Evolutionary conservation across 495 filamentous ascomycete species (phyloP), one percentile per base, ranked within the genome.

Genomic region (Daldinia childiae): DNA sequence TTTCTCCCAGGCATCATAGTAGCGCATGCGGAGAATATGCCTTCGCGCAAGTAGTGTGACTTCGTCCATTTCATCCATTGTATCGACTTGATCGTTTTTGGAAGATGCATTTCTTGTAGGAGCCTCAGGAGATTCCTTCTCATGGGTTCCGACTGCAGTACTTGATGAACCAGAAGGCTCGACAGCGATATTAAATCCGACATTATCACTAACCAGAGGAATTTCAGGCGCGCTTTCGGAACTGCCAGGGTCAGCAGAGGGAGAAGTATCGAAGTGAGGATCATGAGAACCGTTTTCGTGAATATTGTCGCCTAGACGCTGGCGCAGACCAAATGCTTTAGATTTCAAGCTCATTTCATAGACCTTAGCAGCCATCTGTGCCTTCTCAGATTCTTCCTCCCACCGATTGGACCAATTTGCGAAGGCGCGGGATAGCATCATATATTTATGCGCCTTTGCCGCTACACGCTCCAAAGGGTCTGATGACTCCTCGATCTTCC

Each of bases 1-100:
- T 48, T 88, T 88, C 36, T 88, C 85, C 92, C 92, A 95, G 3
- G 89, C 89, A 70, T 89, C 88, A 76, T 94, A 95, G 72, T 90
- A 93, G 62, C 89, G 90, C 62, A 88, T 85, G 67, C 89, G 82
- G 12, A 94, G 79, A 26, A 94, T 86, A 77, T 92, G 91, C 66
- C 86, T 79, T 62, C 90, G 85, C 26, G 90, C 92, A 57, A 85
- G 80, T 21, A 83, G 83, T 3, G 89, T 90, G 39, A 80, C 83
- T 64, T 84, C 76, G n/a, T 75, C 76, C 39, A 68, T 62, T 29
- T 77, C 65, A 14, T 73, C 71, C 8, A 39, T 34, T 6, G 65
- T 41, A 52, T 62, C 34, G 21, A 14, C 38, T 6, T 50, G 9
- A 24, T 62, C 48, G 8, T 72, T 48, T 14, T 62, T 15, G 34